Conservation (phyloP, 2,329 filamentous ascomycete genomes). For the Elsinoe batatas region DNA sequence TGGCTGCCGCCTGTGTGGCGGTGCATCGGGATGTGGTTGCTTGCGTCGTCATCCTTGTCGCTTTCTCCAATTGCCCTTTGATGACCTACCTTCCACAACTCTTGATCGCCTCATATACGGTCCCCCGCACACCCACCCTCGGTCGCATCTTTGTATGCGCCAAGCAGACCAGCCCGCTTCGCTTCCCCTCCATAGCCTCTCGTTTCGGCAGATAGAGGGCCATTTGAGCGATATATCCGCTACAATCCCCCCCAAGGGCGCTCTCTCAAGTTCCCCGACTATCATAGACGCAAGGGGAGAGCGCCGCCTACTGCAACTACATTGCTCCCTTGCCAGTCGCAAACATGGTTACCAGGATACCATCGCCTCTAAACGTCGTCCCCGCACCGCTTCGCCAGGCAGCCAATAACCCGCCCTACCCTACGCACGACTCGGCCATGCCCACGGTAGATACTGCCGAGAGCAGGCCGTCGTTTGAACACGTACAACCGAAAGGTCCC, state of each 20-base stretch:
- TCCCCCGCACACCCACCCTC: too few species aligned
- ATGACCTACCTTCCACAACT: too few species aligned
- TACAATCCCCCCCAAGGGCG: neutral
- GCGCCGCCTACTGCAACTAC: neutral
- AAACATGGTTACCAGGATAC: constrained; percentile 37
- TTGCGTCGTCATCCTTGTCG: neutral
- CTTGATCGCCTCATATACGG: too few species aligned
- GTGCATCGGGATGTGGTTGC: neutral
- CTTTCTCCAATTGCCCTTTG: neutral
- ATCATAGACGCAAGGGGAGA: neutral
- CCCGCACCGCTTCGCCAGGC: constrained; percentile 31
- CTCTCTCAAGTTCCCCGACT: neutral
- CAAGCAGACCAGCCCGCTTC: neutral
- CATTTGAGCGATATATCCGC: neutral
- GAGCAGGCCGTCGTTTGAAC: constrained; percentile 25
- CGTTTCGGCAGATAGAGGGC: constrained; percentile 5
- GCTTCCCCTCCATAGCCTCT: neutral
- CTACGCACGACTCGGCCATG: constrained; percentile 31
- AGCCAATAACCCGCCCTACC: constrained; percentile 35
- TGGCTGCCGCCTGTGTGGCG: neutral
- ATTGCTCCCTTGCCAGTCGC: neutral
- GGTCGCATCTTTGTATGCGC: neutral
- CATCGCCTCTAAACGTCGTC: constrained; percentile 29
- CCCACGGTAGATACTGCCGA: constrained; percentile 18
- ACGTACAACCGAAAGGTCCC: neutral